Base-by-base conservation (phyloP, 1,139 yeast species). In the Hansenula lynferdii region DNA sequence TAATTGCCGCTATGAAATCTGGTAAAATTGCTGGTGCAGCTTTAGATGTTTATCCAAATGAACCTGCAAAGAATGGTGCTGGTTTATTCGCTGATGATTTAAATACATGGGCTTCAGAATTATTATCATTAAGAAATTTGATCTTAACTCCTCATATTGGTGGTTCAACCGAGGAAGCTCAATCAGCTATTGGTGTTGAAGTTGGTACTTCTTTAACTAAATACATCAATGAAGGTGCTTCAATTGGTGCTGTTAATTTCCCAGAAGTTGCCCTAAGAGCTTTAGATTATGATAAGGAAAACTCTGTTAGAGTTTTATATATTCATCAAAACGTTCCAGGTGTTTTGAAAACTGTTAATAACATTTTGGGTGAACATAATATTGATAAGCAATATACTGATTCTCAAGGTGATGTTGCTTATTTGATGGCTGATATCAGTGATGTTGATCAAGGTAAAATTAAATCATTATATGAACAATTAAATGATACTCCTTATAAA, bases 81-180 rank as follows among this genome's bases (percentile, higher is more conserved):
- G 81, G 77, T 47, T 69, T 80, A 54, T 92, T 90, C 69, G 69
- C 62, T 56, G 72, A 82, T 57, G 72, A 73, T 31, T 73, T 92
- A 60, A 92, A 92, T 67, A 57, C 69, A 26, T 94, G 96, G 94
- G 78, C 87, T 42, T 72, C 85, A 26, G 96, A 90, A 59, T 75
- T 94, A 54, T 75, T 82, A 51, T 72, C 85, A 16, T 75, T 89
- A 62, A 79, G 94, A 68, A 94, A 92, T 63, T 82, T 92, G 42
- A 89, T 94, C 48, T 74, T 92, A 58, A 83, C 97, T 41, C 99
- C 99, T 28, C 99, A 92, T 61, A 92, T 92, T 56, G 99, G 99
- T 69, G 98, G 98, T 49, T 89, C 97, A 37, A 92, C 99, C 35
- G 97, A 92, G 67, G 99, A 92, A 70, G 98, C 98, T 25, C 99